These are phyloP conservation scores for Tillandsia fasciculata DNA, from an alignment of 176 grass and related monocot genomes.

Conservation along the genomic window DNA sequence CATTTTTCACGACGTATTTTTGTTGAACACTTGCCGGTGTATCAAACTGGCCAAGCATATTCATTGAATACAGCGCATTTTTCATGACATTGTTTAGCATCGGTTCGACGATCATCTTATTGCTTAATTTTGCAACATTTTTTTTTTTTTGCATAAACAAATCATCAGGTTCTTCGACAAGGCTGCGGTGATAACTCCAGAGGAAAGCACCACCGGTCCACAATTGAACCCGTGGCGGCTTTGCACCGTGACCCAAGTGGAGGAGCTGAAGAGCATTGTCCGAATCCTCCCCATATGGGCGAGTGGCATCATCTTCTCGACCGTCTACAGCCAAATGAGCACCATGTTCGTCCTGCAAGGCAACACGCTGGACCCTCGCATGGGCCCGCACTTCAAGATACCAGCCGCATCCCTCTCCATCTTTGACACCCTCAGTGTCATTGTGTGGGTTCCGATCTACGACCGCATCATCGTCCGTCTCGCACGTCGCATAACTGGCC, in stretches of 20 bases:
- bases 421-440: slow-evolving; percentile 47
- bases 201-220: background rate
- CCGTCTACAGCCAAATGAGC: slow-evolving; percentile 35
- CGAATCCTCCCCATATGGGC: slow-evolving; percentile 34
- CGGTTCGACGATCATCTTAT: too few species aligned
- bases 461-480: slow-evolving; percentile 28
- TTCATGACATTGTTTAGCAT: too few species aligned
- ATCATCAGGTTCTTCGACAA: slow-evolving; percentile 48
- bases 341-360: slow-evolving; percentile 54
- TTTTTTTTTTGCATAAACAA: background rate
- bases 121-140: background rate
- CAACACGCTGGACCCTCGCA: slow-evolving; percentile 34
- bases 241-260: slow-evolving; percentile 16
- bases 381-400: slow-evolving; percentile 24
- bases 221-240: slow-evolving; percentile 13
- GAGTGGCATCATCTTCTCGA: slow-evolving; percentile 35
- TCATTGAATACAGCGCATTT: too few species aligned
- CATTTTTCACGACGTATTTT: too few species aligned
- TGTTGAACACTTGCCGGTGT: too few species aligned
- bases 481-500: slow-evolving; percentile 24
- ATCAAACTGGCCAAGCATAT: too few species aligned
- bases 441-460: slow-evolving; percentile 59
- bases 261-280: slow-evolving; percentile 30
- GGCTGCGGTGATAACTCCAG: slow-evolving; percentile 26
- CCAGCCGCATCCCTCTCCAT: slow-evolving; percentile 49